Evolutionary conservation across 202 grass and related monocot genomes (phyloP).

Genomic region (Panicum hallii): DNA sequence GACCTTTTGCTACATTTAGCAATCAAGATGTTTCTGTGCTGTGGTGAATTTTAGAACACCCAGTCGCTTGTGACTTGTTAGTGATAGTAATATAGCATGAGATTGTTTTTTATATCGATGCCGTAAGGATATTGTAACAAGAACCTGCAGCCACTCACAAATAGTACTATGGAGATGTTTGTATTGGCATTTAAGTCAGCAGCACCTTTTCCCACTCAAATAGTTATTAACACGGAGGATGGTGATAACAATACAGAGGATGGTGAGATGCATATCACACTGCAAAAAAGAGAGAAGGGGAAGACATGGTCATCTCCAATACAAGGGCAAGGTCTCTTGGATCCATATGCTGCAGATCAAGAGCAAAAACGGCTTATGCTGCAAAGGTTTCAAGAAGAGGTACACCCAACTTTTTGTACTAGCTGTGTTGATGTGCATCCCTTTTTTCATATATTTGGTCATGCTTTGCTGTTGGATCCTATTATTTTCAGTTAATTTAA

Average conservation of each 20-base stretch:
- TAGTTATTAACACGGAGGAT: slow-evolving; percentile 24
- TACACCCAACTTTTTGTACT: slow-evolving; percentile 40
- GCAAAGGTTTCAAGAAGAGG: slow-evolving; percentile 99
- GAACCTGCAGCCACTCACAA: too few species aligned
- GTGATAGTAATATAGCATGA: neutral
- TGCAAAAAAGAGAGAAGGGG: slow-evolving; percentile 97
- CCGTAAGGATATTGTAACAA: neutral
- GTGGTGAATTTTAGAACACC: neutral
- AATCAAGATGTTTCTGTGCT: neutral
- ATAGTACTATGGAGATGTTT: neutral
- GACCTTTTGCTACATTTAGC: neutral
- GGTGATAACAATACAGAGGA: slow-evolving; percentile 71
- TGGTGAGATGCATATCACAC: slow-evolving; percentile 84
- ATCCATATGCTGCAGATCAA: slow-evolving; percentile 75
- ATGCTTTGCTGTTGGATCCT: neutral
- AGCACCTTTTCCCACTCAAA: neutral
- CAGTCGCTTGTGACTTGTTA: neutral
- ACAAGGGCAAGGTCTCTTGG: slow-evolving; percentile 79
- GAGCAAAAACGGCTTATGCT: slow-evolving; percentile 98
- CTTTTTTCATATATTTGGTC: neutral
- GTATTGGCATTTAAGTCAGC: neutral
- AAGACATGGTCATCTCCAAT: slow-evolving; percentile 94
- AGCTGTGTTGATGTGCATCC: neutral
- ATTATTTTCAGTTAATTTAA: neutral
- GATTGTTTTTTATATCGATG: neutral